Percentiles rank a stretch among this genome's conserved stretches.
phyloP scores from a whole-genome alignment of 495 filamentous ascomycete genomes.

The Parachaetomium inaequale region DNA sequence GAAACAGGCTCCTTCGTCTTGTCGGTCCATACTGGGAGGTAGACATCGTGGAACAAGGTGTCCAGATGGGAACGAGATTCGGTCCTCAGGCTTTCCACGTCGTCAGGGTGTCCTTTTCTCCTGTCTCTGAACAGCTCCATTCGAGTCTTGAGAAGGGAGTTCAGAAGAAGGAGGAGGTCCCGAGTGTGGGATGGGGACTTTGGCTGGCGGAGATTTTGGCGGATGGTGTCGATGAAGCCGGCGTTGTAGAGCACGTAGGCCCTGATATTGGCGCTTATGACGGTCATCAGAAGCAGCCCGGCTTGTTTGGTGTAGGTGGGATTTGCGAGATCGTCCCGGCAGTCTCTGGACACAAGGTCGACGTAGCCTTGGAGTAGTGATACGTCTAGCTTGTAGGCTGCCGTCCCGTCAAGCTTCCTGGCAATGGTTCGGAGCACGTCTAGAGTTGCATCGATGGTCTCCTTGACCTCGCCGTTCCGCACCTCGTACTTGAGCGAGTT shows the following conservation, averaged over 20 bases:
- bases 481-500: slow-evolving; percentile 55
- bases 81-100: slow-evolving; percentile 25
- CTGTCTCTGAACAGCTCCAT: slow-evolving; percentile 29
- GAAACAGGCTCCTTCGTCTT: slow-evolving; percentile 23
- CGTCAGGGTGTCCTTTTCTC: slow-evolving; percentile 24
- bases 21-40: slow-evolving; percentile 39
- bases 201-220: slow-evolving; percentile 38
- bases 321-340: slow-evolving; percentile 43
- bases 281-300: slow-evolving; percentile 44
- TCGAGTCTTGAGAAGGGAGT: slow-evolving; percentile 39
- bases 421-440: slow-evolving; percentile 46
- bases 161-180: slow-evolving; percentile 42
- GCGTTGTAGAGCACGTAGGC: slow-evolving; percentile 36
- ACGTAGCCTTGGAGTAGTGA: slow-evolving; percentile 37
- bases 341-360: slow-evolving; percentile 39
- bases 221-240: slow-evolving; percentile 35
- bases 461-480: slow-evolving; percentile 52
- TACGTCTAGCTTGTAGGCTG: slow-evolving; percentile 33
- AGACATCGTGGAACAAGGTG: slow-evolving; percentile 38
- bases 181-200: slow-evolving; percentile 40
- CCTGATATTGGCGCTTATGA: slow-evolving; percentile 34
- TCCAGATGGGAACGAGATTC: slow-evolving; percentile 19
- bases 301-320: slow-evolving; percentile 44
- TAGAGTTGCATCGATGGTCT: slow-evolving; percentile 46
- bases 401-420: slow-evolving; percentile 34